Percentiles rank a stretch among this genome's conserved stretches.
phyloP scores from a whole-genome alignment of 768 basidiomycete genomes.

The Leccinum ochraceum region DNA sequence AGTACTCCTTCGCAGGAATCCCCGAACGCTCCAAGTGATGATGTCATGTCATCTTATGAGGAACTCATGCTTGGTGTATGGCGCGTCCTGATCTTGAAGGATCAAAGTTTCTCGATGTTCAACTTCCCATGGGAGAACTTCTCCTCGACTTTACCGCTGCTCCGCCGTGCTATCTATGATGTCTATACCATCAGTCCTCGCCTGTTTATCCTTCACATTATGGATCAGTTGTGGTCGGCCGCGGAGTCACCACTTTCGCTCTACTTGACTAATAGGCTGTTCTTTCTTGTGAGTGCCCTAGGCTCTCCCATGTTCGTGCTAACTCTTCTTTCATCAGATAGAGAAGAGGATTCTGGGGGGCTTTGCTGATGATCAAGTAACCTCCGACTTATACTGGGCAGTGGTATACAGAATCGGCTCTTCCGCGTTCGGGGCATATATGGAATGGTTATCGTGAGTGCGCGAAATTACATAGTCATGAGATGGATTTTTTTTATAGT shows the following conservation, averaged over 20 bases:
- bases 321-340: slow-evolving; percentile 15
- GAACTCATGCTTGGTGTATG: slow-evolving; percentile 27
- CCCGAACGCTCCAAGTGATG: too few relatives aligned
- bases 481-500: too few relatives aligned
- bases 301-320: not conserved
- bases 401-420: slow-evolving; percentile 15
- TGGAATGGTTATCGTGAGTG: slow-evolving; percentile 22
- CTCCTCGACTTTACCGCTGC: not conserved
- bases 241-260: slow-evolving; percentile 21
- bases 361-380: not conserved
- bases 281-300: slow-evolving; percentile 19
- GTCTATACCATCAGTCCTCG: slow-evolving; percentile 24
- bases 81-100: slow-evolving; percentile 17
- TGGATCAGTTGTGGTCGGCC: slow-evolving; percentile 20
- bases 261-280: slow-evolving; percentile 25
- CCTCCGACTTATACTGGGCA: slow-evolving; percentile 14
- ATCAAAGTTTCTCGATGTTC: not conserved
- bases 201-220: slow-evolving; percentile 11
- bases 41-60: not conserved
- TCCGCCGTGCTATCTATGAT: slow-evolving; percentile 21
- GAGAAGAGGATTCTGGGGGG: slow-evolving; percentile 18
- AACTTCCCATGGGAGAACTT: slow-evolving; percentile 12
- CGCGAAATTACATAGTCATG: too few relatives aligned
- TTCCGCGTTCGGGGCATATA: slow-evolving; percentile 14
- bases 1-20: too few relatives aligned